phyloP scores from a whole-genome alignment of 1,284 basidiomycete genomes.

The Heliocybe sulcata region DNA sequence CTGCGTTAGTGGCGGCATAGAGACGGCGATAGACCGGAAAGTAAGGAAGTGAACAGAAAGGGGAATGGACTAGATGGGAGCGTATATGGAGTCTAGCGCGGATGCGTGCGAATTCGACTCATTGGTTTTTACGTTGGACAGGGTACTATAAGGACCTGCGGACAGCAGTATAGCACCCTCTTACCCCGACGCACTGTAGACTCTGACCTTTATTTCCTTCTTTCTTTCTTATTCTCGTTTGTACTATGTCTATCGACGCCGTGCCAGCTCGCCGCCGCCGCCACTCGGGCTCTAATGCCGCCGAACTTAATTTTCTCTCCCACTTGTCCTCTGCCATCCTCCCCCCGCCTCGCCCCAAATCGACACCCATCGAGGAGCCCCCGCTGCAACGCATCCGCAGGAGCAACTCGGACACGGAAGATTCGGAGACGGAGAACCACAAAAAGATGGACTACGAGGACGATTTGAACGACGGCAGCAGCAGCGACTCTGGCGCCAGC shows the following conservation, averaged over 20 bases:
- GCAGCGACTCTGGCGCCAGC: conserved; percentile 11
- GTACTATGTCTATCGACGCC: conserved; percentile 1
- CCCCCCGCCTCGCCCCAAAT: conserved; percentile 26
- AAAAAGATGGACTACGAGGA: conserved; percentile 17
- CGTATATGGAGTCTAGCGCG: too few species aligned
- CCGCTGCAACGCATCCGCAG: conserved; percentile 17
- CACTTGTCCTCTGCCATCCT: conserved; percentile 11
- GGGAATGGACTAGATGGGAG: too few species aligned
- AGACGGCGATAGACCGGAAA: too few species aligned
- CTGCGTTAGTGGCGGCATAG: too few species aligned
- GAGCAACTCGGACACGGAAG: background rate
- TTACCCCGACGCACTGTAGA: background rate
- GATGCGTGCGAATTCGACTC: too few species aligned
- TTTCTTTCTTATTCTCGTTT: background rate
- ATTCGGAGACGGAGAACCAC: conserved; percentile 8
- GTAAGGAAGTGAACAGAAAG: too few species aligned
- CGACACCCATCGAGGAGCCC: conserved; percentile 25
- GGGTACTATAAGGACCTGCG: too few species aligned
- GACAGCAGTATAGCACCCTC: too few species aligned
- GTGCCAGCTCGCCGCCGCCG: conserved; percentile 22
- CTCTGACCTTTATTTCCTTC: background rate
- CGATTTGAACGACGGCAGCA: conserved; percentile 13
- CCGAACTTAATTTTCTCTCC: conserved; percentile 15
- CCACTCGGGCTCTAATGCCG: conserved; percentile 22
- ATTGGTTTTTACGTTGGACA: too few species aligned